Conservation (phyloP, 1,284 basidiomycete genomes). For the Cryptococcus neoformans region DNA sequence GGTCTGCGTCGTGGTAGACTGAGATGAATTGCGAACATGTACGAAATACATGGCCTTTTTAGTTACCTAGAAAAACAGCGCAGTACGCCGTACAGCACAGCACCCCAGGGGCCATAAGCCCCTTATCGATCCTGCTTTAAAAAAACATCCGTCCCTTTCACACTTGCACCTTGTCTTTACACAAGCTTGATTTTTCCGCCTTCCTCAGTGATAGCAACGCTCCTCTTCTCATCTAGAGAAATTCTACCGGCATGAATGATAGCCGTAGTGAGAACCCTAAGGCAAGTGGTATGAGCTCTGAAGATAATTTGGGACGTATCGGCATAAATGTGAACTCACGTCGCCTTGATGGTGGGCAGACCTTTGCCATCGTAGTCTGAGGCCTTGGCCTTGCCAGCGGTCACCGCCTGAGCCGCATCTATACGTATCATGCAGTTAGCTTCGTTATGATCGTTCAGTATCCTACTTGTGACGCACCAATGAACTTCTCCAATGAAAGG, state of each 20-base stretch:
- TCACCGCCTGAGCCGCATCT: slow-evolving; percentile 56
- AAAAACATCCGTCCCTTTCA: too few species aligned
- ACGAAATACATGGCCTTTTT: too few species aligned
- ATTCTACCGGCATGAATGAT: slow-evolving; percentile 87
- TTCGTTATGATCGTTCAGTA: not conserved
- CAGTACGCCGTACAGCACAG: too few species aligned
- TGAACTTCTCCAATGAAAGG: slow-evolving; percentile 87
- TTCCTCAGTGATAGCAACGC: slow-evolving; percentile 69
- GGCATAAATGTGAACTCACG: slow-evolving; percentile 22
- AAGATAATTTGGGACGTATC: not conserved
- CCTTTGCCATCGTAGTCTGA: slow-evolving; percentile 73
- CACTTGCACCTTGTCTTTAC: slow-evolving; percentile 7
- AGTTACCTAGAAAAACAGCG: too few species aligned
- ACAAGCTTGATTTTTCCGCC: slow-evolving; percentile 62
- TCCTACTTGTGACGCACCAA: slow-evolving; percentile 49
- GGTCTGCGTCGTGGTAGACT: too few species aligned
- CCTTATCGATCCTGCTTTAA: too few species aligned
- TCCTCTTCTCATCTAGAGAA: slow-evolving; percentile 79
- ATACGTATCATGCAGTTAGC: not conserved
- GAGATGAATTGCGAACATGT: too few species aligned
- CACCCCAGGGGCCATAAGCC: too few species aligned
- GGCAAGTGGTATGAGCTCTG: slow-evolving; percentile 28
- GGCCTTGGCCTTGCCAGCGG: slow-evolving; percentile 61
- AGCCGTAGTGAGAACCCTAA: slow-evolving; percentile 81
- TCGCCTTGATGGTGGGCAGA: slow-evolving; percentile 72